A percentile compares a stretch with the other conserved stretches of the same genome.
Conservation (phyloP, 2,329 filamentous ascomycete genomes). For the Orbilia oligospora region DNA sequence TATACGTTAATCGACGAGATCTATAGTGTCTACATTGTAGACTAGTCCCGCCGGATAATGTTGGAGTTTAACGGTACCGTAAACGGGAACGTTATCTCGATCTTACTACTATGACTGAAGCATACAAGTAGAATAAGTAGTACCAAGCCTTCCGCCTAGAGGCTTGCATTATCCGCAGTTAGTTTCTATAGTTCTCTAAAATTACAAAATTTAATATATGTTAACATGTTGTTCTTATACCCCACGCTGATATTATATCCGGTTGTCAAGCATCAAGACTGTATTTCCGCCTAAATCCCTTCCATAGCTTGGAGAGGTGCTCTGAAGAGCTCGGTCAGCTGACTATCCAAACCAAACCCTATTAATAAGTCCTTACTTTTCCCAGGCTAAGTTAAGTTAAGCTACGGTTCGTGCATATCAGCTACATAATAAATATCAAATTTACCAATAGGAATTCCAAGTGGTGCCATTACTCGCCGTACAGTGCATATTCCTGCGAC, state of each 20-base stretch:
- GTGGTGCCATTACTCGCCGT: conserved; percentile 30
- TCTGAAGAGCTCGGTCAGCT: conserved; percentile 25
- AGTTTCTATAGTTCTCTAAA: not conserved
- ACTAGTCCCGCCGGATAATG: not conserved
- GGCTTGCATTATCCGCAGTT: not conserved
- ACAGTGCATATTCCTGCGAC: conserved; percentile 26
- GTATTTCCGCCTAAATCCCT: conserved; percentile 30
- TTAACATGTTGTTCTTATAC: too few relatives aligned
- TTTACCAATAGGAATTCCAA: conserved; percentile 21
- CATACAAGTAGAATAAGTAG: not conserved
- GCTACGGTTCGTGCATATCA: conserved; percentile 11
- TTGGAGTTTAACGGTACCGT: not conserved
- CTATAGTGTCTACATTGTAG: not conserved
- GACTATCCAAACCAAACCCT: conserved; percentile 15
- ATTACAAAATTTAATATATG: too few relatives aligned
- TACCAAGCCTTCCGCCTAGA: not conserved
- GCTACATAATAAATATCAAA: conserved; percentile 29
- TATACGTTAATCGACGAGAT: not conserved
- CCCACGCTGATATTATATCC: conserved; percentile 5
- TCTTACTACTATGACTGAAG: not conserved
- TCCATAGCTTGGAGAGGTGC: not conserved
- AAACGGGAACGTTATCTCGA: not conserved
- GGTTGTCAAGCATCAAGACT: not conserved
- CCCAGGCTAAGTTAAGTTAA: conserved; percentile 9
- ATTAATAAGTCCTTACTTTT: not conserved